A percentile compares a stretch with the other conserved stretches of the same genome.
phyloP scores from a whole-genome alignment of 2,329 filamentous ascomycete genomes.

The Drechslerella coelobrocha region DNA sequence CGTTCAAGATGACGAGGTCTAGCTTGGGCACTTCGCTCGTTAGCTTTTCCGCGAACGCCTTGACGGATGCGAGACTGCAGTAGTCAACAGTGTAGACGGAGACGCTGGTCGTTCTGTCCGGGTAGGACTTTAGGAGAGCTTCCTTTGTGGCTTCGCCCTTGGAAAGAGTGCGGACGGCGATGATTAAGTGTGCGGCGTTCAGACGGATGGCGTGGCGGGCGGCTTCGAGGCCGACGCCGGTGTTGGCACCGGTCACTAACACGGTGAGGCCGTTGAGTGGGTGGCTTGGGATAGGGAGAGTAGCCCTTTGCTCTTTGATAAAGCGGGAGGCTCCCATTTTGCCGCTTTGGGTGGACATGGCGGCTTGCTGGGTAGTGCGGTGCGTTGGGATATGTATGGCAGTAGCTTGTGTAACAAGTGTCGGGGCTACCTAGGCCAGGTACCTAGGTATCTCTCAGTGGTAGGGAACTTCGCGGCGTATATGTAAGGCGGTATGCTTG shows the following conservation, averaged over 20 bases:
- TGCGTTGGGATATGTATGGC: slow-evolving; percentile 21
- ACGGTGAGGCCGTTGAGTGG: slow-evolving; percentile 53
- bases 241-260: slow-evolving; percentile 61
- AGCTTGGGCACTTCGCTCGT: slow-evolving; percentile 58
- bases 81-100: slow-evolving; percentile 59
- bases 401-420: slow-evolving; percentile 11
- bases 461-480: no score
- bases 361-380: not conserved
- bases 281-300: slow-evolving; percentile 15
- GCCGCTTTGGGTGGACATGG: slow-evolving; percentile 37
- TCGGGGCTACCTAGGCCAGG: not conserved
- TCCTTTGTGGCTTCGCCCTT: slow-evolving; percentile 61
- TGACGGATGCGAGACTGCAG: slow-evolving; percentile 60
- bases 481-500: no score
- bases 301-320: slow-evolving; percentile 23
- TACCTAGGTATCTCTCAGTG: no score
- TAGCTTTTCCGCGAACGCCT: slow-evolving; percentile 59
- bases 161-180: slow-evolving; percentile 59
- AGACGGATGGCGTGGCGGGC: slow-evolving; percentile 58
- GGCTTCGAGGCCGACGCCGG: slow-evolving; percentile 60
- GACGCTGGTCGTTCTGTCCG: slow-evolving; percentile 51
- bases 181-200: slow-evolving; percentile 58
- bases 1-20: slow-evolving; percentile 57
- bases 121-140: slow-evolving; percentile 56
- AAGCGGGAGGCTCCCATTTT: slow-evolving; percentile 29